Evolutionary conservation across 805 yeast species (phyloP).

Genomic region (Schizosaccharomyces osmophilus): DNA sequence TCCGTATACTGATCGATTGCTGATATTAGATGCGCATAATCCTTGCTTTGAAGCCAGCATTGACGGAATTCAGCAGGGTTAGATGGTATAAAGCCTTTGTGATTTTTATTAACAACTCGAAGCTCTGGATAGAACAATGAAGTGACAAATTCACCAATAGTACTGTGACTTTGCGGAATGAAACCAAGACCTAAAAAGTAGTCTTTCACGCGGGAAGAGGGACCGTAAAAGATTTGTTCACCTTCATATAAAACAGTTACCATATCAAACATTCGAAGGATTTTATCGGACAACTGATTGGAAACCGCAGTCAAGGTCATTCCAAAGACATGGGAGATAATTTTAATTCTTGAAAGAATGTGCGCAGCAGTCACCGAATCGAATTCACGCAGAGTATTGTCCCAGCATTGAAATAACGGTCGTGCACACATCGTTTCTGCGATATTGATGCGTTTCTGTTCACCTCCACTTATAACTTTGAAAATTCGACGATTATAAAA

Average conservation of each 20-base stretch:
- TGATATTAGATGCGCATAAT: conserved; percentile 17
- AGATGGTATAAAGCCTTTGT: conserved; percentile 25
- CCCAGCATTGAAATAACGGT: conserved; percentile 25
- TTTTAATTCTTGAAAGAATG: conserved; percentile 32
- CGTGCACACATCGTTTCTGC: not conserved
- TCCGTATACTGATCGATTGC: conserved; percentile 20
- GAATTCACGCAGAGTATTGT: conserved; percentile 48
- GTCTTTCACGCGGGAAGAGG: conserved; percentile 21
- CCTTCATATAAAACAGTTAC: conserved; percentile 32
- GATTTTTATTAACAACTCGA: conserved; percentile 22
- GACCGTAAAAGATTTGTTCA: conserved; percentile 30
- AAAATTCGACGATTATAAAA: conserved; percentile 36
- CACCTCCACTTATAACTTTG: conserved; percentile 28
- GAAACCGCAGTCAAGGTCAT: conserved; percentile 38
- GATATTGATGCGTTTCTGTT: conserved; percentile 21
- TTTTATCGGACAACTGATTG: conserved; percentile 32
- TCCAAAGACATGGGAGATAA: conserved; percentile 25
- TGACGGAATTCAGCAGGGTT: conserved; percentile 24
- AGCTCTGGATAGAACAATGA: conserved; percentile 30
- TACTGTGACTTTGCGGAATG: conserved; percentile 30
- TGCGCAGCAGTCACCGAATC: conserved; percentile 49
- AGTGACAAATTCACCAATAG: conserved; percentile 35
- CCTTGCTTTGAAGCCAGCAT: conserved; percentile 26
- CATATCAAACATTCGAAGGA: conserved; percentile 30
- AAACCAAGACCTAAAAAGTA: conserved; percentile 32